These are phyloP conservation scores for Rauvolfia tetraphylla DNA, from an alignment of 257 asterid species.

Conservation along the genomic window DNA sequence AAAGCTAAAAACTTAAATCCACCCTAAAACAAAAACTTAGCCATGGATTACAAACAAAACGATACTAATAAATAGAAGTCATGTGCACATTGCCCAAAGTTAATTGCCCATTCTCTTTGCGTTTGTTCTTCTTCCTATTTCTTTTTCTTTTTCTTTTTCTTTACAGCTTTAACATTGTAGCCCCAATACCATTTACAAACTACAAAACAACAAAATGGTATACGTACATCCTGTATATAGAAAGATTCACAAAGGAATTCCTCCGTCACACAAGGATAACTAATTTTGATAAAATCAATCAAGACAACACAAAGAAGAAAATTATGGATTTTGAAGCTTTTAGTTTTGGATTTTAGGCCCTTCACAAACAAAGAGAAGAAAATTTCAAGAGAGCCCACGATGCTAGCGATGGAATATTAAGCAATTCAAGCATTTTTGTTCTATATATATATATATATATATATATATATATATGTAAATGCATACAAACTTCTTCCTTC, in stretches of 20 bases:
- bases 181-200: background rate
- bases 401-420: background rate
- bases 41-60: too few species aligned
- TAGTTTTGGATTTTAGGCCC: background rate
- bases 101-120: too few species aligned
- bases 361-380: background rate
- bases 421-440: background rate
- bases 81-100: too few species aligned
- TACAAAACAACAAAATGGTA: background rate
- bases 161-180: too few species aligned
- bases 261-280: background rate
- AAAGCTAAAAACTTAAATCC: too few species aligned
- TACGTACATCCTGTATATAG: background rate
- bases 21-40: too few species aligned
- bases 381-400: background rate
- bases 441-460: too few species aligned
- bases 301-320: too few species aligned
- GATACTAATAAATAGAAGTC: too few species aligned
- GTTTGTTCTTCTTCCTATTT: too few species aligned
- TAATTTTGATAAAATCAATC: background rate
- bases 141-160: too few species aligned
- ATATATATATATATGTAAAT: background rate
- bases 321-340: background rate
- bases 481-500: background rate
- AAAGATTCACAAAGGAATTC: background rate